phyloP scores from a whole-genome alignment of 495 filamentous ascomycete species.

The Penicillium herquei region DNA sequence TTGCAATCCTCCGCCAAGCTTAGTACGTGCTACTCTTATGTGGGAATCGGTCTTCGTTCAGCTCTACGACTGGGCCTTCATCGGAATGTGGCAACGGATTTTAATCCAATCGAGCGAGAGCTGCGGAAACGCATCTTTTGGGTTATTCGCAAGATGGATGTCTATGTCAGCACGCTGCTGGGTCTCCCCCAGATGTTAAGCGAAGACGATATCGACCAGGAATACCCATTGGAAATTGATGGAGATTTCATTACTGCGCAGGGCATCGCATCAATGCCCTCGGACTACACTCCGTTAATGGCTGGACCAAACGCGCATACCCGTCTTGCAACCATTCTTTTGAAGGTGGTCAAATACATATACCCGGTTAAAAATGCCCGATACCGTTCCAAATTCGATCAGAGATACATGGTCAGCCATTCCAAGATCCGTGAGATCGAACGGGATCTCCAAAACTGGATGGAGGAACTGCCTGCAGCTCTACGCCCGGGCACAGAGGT shows the following conservation, averaged over 20 bases:
- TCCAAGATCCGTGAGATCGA: constrained; percentile 89
- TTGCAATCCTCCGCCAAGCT: constrained; percentile 88
- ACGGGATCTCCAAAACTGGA: constrained; percentile 79
- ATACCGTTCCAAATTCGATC: constrained; percentile 46
- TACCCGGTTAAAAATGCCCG: constrained; percentile 79
- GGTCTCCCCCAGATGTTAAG: constrained; percentile 82
- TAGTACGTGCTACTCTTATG: constrained; percentile 89
- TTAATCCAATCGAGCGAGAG: constrained; percentile 83
- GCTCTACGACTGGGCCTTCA: constrained; percentile 86
- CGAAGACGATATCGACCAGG: constrained; percentile 90
- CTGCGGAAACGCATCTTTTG: constrained; percentile 84
- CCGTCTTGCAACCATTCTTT: constrained; percentile 69
- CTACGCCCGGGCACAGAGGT: constrained; percentile 76
- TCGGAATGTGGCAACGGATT: constrained; percentile 69
- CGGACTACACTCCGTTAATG: constrained; percentile 72
- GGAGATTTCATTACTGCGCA: constrained; percentile 85
- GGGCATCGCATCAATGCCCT: constrained; percentile 69
- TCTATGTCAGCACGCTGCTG: constrained; percentile 84
- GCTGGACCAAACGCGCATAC: constrained; percentile 85
- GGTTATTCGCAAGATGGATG: constrained; percentile 89
- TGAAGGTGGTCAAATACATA: constrained; percentile 83
- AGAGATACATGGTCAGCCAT: constrained; percentile 84
- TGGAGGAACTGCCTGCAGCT: constrained; percentile 69
- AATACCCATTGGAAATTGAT: constrained; percentile 79
- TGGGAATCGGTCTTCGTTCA: constrained; percentile 85